phyloP scores from a whole-genome alignment of 441 rosid species.

The Jatropha podagrica region DNA sequence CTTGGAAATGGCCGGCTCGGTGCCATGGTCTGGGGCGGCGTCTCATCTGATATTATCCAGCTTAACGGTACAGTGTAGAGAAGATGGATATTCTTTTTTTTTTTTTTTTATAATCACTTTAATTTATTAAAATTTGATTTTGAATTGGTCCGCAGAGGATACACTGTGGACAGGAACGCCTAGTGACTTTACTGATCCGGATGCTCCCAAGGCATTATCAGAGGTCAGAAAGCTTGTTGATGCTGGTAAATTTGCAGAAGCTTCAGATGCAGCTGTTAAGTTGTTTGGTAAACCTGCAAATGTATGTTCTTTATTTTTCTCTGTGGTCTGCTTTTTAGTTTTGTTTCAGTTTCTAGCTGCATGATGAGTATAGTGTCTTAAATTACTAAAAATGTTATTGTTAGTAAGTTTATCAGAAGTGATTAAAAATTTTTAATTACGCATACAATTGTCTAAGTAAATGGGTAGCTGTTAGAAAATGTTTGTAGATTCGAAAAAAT shows the following conservation, averaged over 20 bases:
- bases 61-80: slow-evolving; percentile 54
- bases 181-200: slow-evolving; percentile 59
- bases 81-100: no score
- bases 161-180: slow-evolving; percentile 93
- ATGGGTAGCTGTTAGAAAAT: no score
- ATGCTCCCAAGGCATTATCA: slow-evolving; percentile 62
- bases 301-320: slow-evolving; percentile 33
- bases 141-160: slow-evolving; percentile 56
- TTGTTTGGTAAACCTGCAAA: slow-evolving; percentile 66
- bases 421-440: background rate
- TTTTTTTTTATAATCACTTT: background rate
- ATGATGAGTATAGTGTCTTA: background rate
- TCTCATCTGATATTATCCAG: slow-evolving; percentile 66
- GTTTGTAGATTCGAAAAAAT: no score
- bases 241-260: slow-evolving; percentile 53
- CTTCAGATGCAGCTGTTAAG: slow-evolving; percentile 64
- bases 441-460: background rate
- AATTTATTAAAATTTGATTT: background rate
- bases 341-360: background rate
- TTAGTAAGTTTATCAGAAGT: background rate
- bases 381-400: no score
- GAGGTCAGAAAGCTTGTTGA: slow-evolving; percentile 77
- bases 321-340: no score
- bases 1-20: slow-evolving; percentile 93
- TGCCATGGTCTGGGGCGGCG: slow-evolving; percentile 92